phyloP scores from a whole-genome alignment of 495 filamentous ascomycete species.

The Oidiodendron maius region DNA sequence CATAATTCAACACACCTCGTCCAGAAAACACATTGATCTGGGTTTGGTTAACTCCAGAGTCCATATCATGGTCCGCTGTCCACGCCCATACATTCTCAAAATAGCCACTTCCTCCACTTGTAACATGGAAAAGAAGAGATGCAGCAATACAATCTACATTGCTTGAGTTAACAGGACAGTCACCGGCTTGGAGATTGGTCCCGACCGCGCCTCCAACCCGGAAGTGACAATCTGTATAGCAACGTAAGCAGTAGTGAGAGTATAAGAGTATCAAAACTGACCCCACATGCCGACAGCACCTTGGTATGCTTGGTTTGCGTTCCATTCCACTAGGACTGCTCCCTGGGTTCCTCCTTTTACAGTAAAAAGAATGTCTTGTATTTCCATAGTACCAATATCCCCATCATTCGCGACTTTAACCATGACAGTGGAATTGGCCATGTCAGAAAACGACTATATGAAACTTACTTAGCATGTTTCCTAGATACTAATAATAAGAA shows the following conservation, averaged over 20 bases:
- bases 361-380: conserved; percentile 18
- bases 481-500: too few species aligned
- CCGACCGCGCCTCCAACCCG: conserved; percentile 36
- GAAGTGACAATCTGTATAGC: conserved; percentile 31
- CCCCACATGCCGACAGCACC: conserved; percentile 29
- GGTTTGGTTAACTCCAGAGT: conserved; percentile 32
- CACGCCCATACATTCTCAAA: too few species aligned
- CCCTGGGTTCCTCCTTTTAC: conserved; percentile 14
- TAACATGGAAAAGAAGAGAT: conserved; percentile 44
- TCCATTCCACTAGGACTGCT: conserved; percentile 25
- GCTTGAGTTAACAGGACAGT: conserved; percentile 24
- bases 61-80: conserved; percentile 50
- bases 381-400: conserved; percentile 47
- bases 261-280: conserved; percentile 20
- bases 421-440: conserved; percentile 41
- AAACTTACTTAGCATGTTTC: too few species aligned
- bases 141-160: conserved; percentile 39
- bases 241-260: not conserved
- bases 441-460: too few species aligned
- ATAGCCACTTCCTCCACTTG: conserved; percentile 39
- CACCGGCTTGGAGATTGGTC: conserved; percentile 29
- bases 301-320: conserved; percentile 10
- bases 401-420: conserved; percentile 48
- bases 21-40: conserved; percentile 10
- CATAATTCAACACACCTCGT: not conserved